These are phyloP conservation scores for Petunia secreta DNA, from an alignment of 257 asterid species.

Conservation along the genomic window DNA sequence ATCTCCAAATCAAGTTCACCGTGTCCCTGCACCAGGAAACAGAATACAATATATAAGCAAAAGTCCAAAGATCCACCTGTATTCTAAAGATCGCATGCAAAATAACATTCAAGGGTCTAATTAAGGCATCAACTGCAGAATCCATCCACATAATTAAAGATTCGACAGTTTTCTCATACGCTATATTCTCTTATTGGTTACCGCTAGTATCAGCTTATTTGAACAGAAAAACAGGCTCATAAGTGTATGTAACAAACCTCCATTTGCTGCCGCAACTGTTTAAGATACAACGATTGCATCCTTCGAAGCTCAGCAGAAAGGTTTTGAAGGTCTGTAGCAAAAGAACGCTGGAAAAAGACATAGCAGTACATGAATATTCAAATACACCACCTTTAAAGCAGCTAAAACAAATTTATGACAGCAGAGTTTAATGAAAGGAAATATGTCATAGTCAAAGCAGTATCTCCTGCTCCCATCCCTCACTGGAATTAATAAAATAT, in stretches of 20 bases:
- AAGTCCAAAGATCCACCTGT: not conserved
- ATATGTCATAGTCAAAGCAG: not conserved
- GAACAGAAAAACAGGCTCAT: not conserved
- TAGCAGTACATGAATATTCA: not conserved
- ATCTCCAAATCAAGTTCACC: conserved; percentile 28
- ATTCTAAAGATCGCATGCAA: conserved; percentile 6
- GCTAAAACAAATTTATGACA: conserved; percentile 5
- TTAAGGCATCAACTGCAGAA: not conserved
- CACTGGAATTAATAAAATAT: not conserved
- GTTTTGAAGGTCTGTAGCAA: conserved; percentile 51
- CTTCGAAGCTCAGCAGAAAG: conserved; percentile 48
- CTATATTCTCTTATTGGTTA: conserved; percentile 5
- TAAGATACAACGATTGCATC: conserved; percentile 48
- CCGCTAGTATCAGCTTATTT: conserved; percentile 11
- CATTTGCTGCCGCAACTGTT: conserved; percentile 43
- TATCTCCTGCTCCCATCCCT: conserved; percentile 12
- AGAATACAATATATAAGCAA: conserved; percentile 14
- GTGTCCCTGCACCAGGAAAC: conserved; percentile 17
- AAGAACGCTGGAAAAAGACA: conserved; percentile 40
- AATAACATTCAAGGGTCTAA: not conserved
- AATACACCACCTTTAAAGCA: not conserved
- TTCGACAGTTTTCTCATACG: not conserved
- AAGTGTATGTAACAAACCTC: conserved; percentile 36
- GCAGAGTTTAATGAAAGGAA: conserved; percentile 13
- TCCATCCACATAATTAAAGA: not conserved